Evolutionary conservation across 148 eudicot species (phyloP), one percentile per base, ranked within the genome.

Genomic region (Tetragonia tetragonoides): DNA sequence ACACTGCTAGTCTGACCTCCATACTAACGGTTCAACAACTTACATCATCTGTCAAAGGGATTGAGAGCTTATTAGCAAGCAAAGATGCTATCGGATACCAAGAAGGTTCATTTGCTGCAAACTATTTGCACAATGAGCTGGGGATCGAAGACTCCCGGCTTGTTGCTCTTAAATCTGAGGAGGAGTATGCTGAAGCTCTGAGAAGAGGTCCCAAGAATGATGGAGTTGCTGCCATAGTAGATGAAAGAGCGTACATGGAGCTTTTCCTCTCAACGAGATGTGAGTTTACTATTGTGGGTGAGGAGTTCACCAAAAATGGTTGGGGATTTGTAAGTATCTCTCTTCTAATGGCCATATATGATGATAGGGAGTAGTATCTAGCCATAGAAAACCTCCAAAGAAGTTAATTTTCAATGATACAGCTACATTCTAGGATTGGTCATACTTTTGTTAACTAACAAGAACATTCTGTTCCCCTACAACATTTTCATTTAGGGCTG

Each of bases 291-390:
- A 86, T 91, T 44, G 88, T 87, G 14, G 97, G 97, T 75, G 85
- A 75, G 34, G 88, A 88, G 75, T 91, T 91, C 86, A 88, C 91
- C 78, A 88, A 76, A 79, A 91, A 66, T 57, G 93, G 96, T 12
- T 91, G 97, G 97, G 96, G 97, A 77, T 91, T 87, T 84, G 93
- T 91, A 85, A 89, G 93, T 87, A 78, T 28, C 74, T 79, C 69
- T 72, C n/a, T 51, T 62, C 46, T 47, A 17, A 40, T 53, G 42
- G 66, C 40, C 20, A 10, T 20, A 46, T 49, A 14, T 12, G 40
- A 28, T 60, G 2, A n/a, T 0, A 49, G 7, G 53, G 5, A 49
- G 14, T 49, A 9, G 53, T 49, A 49, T 49, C 10, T 49, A 49
- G 23, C 11, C 47, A 17, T 40, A 66, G 21, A 18, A 8, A 38